phyloP scores from a whole-genome alignment of 2,329 filamentous ascomycete species.

The Colletotrichum falcatum region DNA sequence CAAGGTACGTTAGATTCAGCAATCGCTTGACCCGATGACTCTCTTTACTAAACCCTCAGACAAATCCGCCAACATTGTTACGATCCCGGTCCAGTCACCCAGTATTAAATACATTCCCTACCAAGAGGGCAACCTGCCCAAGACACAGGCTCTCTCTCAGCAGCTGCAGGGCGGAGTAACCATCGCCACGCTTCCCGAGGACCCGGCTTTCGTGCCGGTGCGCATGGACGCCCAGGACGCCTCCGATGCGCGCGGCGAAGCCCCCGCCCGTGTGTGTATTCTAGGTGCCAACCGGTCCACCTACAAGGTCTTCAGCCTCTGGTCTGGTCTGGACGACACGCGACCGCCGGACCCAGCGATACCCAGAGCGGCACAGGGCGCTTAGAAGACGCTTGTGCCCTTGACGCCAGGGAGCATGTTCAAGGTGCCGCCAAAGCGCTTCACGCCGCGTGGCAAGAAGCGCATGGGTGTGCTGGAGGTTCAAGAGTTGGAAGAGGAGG shows the following conservation, averaged over 20 bases:
- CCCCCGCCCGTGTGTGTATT: conserved; percentile 64
- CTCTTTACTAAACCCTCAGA: conserved; percentile 42
- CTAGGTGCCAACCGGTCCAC: conserved; percentile 60
- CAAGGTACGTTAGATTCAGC: conserved; percentile 48
- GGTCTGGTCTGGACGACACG: background rate
- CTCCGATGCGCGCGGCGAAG: conserved; percentile 57
- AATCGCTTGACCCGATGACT: conserved; percentile 2
- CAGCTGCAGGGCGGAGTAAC: background rate
- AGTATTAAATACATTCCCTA: conserved; percentile 54
- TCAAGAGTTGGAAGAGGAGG: conserved; percentile 1
- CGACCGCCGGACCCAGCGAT: background rate
- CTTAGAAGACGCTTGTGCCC: conserved; percentile 33
- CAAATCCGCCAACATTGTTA: conserved; percentile 46
- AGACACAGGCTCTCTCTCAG: background rate
- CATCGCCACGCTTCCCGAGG: conserved; percentile 41
- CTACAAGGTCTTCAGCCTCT: conserved; percentile 61
- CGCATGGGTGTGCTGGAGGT: conserved; percentile 19
- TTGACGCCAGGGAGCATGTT: conserved; percentile 38
- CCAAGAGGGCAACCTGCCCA: conserved; percentile 42
- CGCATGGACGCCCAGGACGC: conserved; percentile 65
- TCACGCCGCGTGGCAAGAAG: conserved; percentile 36
- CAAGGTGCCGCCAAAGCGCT: conserved; percentile 34
- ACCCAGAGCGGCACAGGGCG: conserved; percentile 6
- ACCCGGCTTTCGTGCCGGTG: conserved; percentile 54
- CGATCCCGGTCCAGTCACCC: conserved; percentile 53